Base-by-base conservation (phyloP, 2,329 filamentous ascomycete species). In the Amesomyces nigricolor region DNA sequence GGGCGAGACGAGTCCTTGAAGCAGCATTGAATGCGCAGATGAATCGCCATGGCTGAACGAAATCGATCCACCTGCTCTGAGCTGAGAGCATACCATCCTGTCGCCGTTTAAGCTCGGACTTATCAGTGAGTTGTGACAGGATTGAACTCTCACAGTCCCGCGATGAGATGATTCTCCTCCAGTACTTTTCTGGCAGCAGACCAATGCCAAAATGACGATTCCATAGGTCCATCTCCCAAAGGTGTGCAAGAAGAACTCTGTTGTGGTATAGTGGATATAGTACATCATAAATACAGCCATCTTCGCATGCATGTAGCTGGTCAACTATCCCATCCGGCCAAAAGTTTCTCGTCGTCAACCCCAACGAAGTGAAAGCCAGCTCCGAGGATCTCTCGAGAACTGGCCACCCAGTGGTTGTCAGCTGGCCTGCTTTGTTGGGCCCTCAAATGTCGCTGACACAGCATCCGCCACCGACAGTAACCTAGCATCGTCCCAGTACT, bases 401-500 rank as follows among this genome's bases (percentile, higher is more conserved):
- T 16, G n/a, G 16, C 13, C 39, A 5, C 9, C 13, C 19, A 38
- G 32, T 35, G 11, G 11, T 54, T 14, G 39, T 56, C 44, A 49
- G 17, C 47, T 53, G 35, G 44, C 9, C 17, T 10, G 40, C 17
- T 2, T 29, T 4, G 14, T 44, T 35, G 32, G 1, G 3, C 5
- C 14, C 26, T 38, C 13, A 10, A 61, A 32, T 4, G 14, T 42
- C 30, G 56, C 32, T 10, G 47, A 26, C 4, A 66, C 52, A 17
- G 73, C 66, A 51, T 74, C 73, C 5, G 85, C 86, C 54, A 84
- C 73, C 1, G 72, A 68, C 4, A 91, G 73, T 22, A 91, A 71
- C 39, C 81, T 71, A 17, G 76, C 73, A 67, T 94, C 89, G 64
- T 90, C 84, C 70, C 87, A 89, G 67, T 85, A 91, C 68, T 94